phyloP scores from a whole-genome alignment of 2,329 filamentous ascomycete genomes.

The Aspergillus sp. region DNA sequence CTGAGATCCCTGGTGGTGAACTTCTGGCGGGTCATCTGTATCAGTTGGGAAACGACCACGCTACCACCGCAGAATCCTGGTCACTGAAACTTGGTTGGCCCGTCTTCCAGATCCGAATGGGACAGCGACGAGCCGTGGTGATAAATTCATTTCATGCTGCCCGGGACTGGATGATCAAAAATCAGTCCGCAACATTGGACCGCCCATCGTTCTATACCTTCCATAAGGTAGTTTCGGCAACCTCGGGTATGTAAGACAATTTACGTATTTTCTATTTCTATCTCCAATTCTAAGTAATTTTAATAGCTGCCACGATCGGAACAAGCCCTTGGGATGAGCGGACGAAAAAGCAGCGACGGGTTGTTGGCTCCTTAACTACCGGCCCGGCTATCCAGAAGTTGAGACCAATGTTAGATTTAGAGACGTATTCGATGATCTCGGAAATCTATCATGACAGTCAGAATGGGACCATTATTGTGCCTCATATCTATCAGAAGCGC shows the following conservation, averaged over 20 bases:
- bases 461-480: not conserved
- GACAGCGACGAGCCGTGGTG: not conserved
- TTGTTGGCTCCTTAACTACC: not conserved
- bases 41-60: not conserved
- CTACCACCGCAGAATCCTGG: not conserved
- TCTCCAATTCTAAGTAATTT: too few relatives aligned
- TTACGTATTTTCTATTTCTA: too few relatives aligned
- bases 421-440: not conserved
- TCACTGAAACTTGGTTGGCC: not conserved
- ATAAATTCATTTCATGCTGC: not conserved
- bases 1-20: not conserved
- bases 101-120: not conserved
- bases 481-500: not conserved
- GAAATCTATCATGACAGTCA: not conserved
- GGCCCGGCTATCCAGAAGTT: not conserved
- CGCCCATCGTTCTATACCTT: not conserved
- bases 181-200: not conserved
- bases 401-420: not conserved
- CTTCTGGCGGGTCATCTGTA: not conserved
- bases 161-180: not conserved
- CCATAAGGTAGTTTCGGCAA: not conserved
- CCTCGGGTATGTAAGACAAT: too few relatives aligned
- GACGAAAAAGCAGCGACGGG: not conserved
- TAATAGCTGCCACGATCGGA: not conserved
- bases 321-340: not conserved